Conservation (phyloP, 345 rosid species). For the Reutealis trisperma region DNA sequence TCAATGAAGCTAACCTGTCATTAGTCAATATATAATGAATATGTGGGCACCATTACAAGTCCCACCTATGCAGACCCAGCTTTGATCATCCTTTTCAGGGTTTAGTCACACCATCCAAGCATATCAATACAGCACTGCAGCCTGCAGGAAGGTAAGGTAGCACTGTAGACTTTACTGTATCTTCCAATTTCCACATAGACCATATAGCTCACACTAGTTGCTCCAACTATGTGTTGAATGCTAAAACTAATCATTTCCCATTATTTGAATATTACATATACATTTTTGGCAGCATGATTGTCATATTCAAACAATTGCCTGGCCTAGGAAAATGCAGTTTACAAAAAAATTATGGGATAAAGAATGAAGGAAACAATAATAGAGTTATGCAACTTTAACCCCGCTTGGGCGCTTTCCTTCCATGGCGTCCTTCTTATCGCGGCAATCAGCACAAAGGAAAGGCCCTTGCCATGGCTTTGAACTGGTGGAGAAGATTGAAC, state of each 20-base stretch:
- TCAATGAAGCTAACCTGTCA: too few relatives aligned
- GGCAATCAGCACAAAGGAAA: constrained; percentile 75
- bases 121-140: too few relatives aligned
- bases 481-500: constrained; percentile 69
- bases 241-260: constrained; percentile 27
- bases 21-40: too few relatives aligned
- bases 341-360: constrained; percentile 21
- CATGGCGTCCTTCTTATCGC: constrained; percentile 88
- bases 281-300: constrained; percentile 24
- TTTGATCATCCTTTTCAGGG: too few relatives aligned
- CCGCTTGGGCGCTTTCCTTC: constrained; percentile 90
- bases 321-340: constrained; percentile 20
- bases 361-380: constrained; percentile 31
- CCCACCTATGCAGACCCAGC: too few relatives aligned
- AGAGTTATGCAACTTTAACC: constrained; percentile 54
- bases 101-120: background rate
- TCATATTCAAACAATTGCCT: constrained; percentile 28
- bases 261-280: constrained; percentile 39
- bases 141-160: too few relatives aligned
- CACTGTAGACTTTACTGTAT: too few relatives aligned
- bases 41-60: too few relatives aligned
- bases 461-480: constrained; percentile 93
- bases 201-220: background rate
- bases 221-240: constrained; percentile 11
- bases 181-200: background rate